Percentiles rank a stretch among this genome's conserved stretches.
These are phyloP conservation scores for Colletotrichum navitas DNA, from an alignment of 2,329 filamentous ascomycete species.

Conservation along the genomic window DNA sequence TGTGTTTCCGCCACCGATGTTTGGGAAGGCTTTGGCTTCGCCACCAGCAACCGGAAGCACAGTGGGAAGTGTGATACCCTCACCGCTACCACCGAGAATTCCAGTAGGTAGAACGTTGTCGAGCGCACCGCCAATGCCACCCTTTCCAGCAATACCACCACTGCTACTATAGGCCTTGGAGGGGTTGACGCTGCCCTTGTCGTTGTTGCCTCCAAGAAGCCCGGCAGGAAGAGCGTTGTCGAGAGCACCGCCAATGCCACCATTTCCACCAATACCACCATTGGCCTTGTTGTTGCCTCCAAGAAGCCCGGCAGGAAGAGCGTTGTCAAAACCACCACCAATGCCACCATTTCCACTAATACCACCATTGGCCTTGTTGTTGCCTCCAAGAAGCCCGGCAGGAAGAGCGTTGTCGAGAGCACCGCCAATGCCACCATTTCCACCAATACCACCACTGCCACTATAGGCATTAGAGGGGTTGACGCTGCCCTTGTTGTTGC, in stretches of 20 bases:
- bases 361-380: no score
- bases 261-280: not conserved
- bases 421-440: not conserved
- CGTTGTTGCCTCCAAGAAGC: not conserved
- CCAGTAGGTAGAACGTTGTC: conserved; percentile 7
- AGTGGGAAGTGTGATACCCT: conserved; percentile 1
- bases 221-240: not conserved
- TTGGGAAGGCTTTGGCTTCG: not conserved
- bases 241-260: not conserved
- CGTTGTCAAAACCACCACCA: no score
- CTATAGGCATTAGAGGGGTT: no score
- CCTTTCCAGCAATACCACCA: no score
- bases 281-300: no score
- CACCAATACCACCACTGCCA: not conserved
- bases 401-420: not conserved
- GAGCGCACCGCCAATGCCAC: not conserved
- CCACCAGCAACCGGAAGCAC: not conserved
- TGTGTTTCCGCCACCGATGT: conserved; percentile 4
- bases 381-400: not conserved
- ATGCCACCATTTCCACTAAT: not conserved
- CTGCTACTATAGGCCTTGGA: not conserved
- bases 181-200: not conserved
- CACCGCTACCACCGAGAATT: not conserved
- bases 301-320: not conserved
- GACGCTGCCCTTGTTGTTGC: not conserved